Percentiles rank a stretch among this genome's conserved stretches.
Conservation (phyloP, 2,329 filamentous ascomycete species). For the Ascochyta rabiei region DNA sequence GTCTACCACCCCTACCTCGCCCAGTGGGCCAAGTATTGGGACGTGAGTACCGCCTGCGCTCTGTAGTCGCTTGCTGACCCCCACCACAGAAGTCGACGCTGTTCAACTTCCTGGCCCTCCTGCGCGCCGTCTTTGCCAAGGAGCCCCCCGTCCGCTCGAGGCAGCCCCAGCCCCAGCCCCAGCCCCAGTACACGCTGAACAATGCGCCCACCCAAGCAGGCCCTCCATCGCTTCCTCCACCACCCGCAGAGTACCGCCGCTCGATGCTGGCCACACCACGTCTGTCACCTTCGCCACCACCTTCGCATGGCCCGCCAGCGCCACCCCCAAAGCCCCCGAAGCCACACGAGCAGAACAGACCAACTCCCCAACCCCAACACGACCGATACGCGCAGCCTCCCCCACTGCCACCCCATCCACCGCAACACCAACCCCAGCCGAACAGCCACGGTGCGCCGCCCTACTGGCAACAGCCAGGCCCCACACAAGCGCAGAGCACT, state of each 20-base stretch:
- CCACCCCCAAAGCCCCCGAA: constrained; percentile 59
- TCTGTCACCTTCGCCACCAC: constrained; percentile 45
- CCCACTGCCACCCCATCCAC: constrained; percentile 42
- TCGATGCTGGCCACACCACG: constrained; percentile 40
- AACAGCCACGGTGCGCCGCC: constrained; percentile 24
- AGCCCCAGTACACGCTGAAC: constrained; percentile 11
- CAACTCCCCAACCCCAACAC: constrained; percentile 31
- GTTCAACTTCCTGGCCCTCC: constrained; percentile 78
- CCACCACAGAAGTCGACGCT: constrained; percentile 75
- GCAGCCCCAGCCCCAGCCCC: constrained; percentile 47
- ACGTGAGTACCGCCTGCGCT: constrained; percentile 65
- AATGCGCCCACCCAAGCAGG: constrained; percentile 39
- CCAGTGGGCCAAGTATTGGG: constrained; percentile 87
- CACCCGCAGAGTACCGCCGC: constrained; percentile 64
- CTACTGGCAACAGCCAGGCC: constrained; percentile 23
- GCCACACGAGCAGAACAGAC: constrained; percentile 36
- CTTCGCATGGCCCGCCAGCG: constrained; percentile 32
- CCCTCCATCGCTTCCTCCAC: constrained; percentile 64
- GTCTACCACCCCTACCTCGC: constrained; percentile 96
- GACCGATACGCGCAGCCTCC: constrained; percentile 41
- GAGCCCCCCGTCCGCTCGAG: constrained; percentile 89
- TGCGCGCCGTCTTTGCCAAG: constrained; percentile 89
- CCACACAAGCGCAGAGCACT: constrained; percentile 19
- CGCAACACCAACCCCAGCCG: constrained; percentile 33
- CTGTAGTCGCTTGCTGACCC: constrained; percentile 15